These are phyloP conservation scores for Astraeus odoratus DNA, from an alignment of 768 basidiomycete genomes.

Conservation along the genomic window DNA sequence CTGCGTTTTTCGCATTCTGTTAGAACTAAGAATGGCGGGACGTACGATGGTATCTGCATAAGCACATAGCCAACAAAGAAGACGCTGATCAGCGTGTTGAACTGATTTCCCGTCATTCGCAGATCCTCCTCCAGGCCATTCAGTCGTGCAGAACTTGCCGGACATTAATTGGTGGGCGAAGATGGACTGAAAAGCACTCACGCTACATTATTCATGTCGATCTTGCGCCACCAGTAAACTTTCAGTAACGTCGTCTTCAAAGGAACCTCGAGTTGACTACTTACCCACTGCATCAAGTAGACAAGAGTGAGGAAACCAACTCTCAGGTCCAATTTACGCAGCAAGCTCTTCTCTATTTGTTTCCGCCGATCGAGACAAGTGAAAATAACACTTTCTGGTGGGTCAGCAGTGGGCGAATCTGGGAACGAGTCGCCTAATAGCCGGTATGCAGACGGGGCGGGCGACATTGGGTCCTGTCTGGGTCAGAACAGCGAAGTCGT, in stretches of 20 bases:
- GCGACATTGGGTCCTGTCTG: no score
- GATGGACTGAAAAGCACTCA: constrained; percentile 22
- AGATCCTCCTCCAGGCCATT: constrained; percentile 65
- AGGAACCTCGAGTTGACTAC: constrained; percentile 12
- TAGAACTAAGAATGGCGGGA: constrained; percentile 1
- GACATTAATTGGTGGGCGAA: neutral
- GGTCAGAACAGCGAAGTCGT: no score
- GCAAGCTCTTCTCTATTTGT: constrained; percentile 34
- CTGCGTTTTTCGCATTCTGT: neutral
- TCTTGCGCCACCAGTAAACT: constrained; percentile 26
- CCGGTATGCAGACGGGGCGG: neutral
- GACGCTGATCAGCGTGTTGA: constrained; percentile 59
- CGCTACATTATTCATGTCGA: constrained; percentile 65
- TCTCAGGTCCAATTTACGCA: constrained; percentile 36
- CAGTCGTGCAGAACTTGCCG: constrained; percentile 56
- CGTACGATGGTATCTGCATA: constrained; percentile 71
- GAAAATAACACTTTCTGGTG: constrained; percentile 24
- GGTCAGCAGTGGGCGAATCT: neutral
- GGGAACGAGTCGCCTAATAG: neutral
- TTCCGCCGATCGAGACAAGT: constrained; percentile 31
- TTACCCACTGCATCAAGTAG: constrained; percentile 41
- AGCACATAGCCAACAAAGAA: constrained; percentile 65
- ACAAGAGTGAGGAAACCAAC: constrained; percentile 38
- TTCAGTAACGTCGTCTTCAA: neutral
- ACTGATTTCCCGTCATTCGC: constrained; percentile 51